These are phyloP conservation scores for Populus nigra DNA, from an alignment of 345 rosid genomes.

Conservation along the genomic window DNA sequence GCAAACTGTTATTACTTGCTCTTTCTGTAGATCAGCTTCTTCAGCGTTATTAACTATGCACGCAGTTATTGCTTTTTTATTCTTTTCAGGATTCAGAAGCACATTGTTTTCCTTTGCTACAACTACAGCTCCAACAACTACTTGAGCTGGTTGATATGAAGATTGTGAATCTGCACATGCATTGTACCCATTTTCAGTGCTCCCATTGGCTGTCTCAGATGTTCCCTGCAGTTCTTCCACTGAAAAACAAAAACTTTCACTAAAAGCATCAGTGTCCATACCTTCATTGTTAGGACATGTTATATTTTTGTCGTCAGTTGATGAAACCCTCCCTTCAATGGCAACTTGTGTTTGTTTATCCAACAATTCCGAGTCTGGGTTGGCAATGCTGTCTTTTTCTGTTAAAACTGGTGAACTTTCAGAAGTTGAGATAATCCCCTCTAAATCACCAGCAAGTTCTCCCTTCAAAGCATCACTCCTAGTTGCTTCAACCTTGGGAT, in stretches of 20 bases:
- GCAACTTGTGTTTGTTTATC: conserved; percentile 25
- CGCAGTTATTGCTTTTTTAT: background rate
- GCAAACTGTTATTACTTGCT: background rate
- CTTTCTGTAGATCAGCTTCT: conserved; percentile 10
- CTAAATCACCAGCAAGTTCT: background rate
- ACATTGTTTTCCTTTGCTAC: conserved; percentile 17
- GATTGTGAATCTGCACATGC: conserved; percentile 40
- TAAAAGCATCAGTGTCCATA: conserved; percentile 51
- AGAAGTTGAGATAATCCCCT: conserved; percentile 11
- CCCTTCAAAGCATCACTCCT: background rate
- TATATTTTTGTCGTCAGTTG: conserved; percentile 23
- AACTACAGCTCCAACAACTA: conserved; percentile 30
- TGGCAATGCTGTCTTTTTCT: conserved; percentile 16
- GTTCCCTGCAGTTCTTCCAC: conserved; percentile 41
- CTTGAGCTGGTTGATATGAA: conserved; percentile 30
- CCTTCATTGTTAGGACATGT: conserved; percentile 38
- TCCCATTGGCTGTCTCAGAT: conserved; percentile 25
- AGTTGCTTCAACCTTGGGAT: conserved; percentile 12
- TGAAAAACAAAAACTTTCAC: conserved; percentile 41
- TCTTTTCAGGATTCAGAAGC: conserved; percentile 18
- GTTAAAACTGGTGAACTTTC: conserved; percentile 15
- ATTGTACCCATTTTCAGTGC: conserved; percentile 42
- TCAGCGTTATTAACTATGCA: conserved; percentile 17
- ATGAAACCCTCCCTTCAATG: conserved; percentile 25
- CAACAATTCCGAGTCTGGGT: conserved; percentile 13